Evolutionary conservation across 2,329 filamentous ascomycete species (phyloP).

Genomic region (Dothidotthia symphoricarpi): DNA sequence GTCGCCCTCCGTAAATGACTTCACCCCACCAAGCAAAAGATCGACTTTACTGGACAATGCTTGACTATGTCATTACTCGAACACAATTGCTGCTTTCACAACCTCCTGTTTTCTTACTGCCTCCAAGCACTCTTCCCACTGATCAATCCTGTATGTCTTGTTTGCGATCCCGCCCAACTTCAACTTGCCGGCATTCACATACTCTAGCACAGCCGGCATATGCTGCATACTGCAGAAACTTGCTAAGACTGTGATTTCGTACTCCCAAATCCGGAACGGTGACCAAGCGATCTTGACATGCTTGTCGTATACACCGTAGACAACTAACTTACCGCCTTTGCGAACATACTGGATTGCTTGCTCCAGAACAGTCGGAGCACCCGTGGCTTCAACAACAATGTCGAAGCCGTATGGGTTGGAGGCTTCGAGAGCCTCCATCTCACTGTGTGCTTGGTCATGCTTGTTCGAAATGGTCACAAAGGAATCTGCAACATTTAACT

Average conservation of each 20-base stretch:
- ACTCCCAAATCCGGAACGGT: slow-evolving; percentile 66
- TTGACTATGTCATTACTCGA: slow-evolving; percentile 55
- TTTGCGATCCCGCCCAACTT: slow-evolving; percentile 69
- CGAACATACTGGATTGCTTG: slow-evolving; percentile 70
- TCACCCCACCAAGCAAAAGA: too few relatives aligned
- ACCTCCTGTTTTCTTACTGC: slow-evolving; percentile 70
- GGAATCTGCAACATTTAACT: slow-evolving; percentile 49
- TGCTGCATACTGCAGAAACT: slow-evolving; percentile 64
- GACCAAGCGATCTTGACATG: slow-evolving; percentile 64
- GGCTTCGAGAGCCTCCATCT: slow-evolving; percentile 62
- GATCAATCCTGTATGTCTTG: slow-evolving; percentile 70
- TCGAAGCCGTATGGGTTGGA: slow-evolving; percentile 72
- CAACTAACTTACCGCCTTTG: slow-evolving; percentile 68
- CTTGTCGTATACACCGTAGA: slow-evolving; percentile 68
- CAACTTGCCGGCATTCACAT: slow-evolving; percentile 59
- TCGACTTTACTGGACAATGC: too few relatives aligned
- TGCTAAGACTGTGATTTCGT: slow-evolving; percentile 70
- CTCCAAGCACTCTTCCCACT: slow-evolving; percentile 69
- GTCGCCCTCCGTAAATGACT: too few relatives aligned
- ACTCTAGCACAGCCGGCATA: slow-evolving; percentile 29
- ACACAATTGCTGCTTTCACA: slow-evolving; percentile 72
- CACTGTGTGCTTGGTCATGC: slow-evolving; percentile 7
- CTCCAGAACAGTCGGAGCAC: slow-evolving; percentile 66
- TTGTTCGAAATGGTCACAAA: slow-evolving; percentile 47
- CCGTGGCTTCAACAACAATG: slow-evolving; percentile 69